A percentile compares a stretch with the other conserved stretches of the same genome.
phyloP scores from a whole-genome alignment of 208 protist genomes.

The Endotrypanum monterogeii region DNA sequence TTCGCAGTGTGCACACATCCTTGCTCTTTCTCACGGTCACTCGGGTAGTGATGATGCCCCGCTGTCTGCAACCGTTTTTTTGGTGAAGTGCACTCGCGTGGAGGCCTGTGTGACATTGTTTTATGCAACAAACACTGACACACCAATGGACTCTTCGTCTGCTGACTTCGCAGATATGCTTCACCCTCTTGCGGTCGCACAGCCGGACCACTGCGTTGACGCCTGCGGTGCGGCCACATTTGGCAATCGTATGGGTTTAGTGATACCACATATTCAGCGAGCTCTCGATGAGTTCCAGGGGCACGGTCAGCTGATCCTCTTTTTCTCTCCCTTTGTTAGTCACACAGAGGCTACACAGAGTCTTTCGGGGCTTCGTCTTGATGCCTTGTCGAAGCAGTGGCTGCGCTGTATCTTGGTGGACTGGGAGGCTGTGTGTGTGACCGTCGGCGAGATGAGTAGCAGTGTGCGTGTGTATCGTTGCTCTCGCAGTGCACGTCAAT shows the following conservation, averaged over 20 bases:
- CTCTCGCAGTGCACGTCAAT: conserved; percentile 34
- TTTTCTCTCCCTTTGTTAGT: conserved; percentile 28
- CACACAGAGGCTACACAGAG: conserved; percentile 26
- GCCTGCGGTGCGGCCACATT: background rate
- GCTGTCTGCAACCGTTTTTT: background rate
- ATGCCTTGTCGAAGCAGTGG: background rate
- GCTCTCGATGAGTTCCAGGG: conserved; percentile 4
- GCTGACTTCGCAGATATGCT: background rate
- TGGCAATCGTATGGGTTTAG: conserved; percentile 2
- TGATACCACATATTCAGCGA: background rate
- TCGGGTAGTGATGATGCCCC: background rate
- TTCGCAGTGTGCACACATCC: background rate
- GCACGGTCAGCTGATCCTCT: conserved; percentile 21
- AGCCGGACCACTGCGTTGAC: background rate
- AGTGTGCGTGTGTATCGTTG: conserved; percentile 36
- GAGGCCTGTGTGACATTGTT: background rate
- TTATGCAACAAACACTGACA: background rate
- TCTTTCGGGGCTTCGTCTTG: conserved; percentile 17
- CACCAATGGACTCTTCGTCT: background rate
- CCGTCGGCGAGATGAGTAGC: conserved; percentile 9
- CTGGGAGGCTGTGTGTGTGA: conserved; percentile 27
- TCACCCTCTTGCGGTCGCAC: background rate
- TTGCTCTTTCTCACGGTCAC: background rate
- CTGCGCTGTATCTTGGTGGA: conserved; percentile 37
- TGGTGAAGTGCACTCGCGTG: conserved; percentile 5